Base-by-base conservation (phyloP, 352 stramenopile genomes). In the Phytophthora foliorum region DNA sequence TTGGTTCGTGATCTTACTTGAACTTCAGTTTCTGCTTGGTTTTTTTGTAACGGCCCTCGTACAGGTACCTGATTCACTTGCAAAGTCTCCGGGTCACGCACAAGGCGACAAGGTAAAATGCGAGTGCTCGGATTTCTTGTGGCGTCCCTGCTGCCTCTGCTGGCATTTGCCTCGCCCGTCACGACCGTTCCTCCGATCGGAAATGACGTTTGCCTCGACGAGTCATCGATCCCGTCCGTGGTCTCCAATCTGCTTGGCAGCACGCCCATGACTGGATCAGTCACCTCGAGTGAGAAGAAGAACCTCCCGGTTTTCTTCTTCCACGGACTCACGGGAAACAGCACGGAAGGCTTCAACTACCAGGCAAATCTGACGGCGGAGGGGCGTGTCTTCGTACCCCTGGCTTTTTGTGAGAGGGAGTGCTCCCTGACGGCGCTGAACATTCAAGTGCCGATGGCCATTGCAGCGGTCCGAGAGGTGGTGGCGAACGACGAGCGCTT, bases 301-400 rank as follows among this genome's bases (percentile, higher is more conserved):
- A 36, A 74, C 44, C 70, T 84, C 1, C 78, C 80, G 2, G 55
- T 84, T 13, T 69, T 89, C 57, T 86, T 84, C 65, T 87, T 89
- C 57, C 81, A 87, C 60, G 74, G 81, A 10, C 32, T 81, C 49
- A 74, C 63, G 1, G 27, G 31, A 17, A 80, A 80, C 45, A 49
- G 51, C n/a, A 63, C 24, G 6, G 50, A 65, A 29, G 74, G 68
- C 4, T 55, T 52, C 61, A 60, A 75, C 42, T 49, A 75, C 19
- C 31, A 72, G 17, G 46, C 66, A 0, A 85, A 82, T 52, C 53
- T 89, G 16, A 69, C 56, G 7, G 60, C 67, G 0, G 70, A 83
- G 8, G 58, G 69, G 0, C 67, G 79, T 0, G 24, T 52, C 11
- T 86, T 81, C 57, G 55, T 80, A 0, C 39, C 77, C 7, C 58